phyloP scores from a whole-genome alignment of 2,329 filamentous ascomycete species.

The Neofusicoccum parvum region DNA sequence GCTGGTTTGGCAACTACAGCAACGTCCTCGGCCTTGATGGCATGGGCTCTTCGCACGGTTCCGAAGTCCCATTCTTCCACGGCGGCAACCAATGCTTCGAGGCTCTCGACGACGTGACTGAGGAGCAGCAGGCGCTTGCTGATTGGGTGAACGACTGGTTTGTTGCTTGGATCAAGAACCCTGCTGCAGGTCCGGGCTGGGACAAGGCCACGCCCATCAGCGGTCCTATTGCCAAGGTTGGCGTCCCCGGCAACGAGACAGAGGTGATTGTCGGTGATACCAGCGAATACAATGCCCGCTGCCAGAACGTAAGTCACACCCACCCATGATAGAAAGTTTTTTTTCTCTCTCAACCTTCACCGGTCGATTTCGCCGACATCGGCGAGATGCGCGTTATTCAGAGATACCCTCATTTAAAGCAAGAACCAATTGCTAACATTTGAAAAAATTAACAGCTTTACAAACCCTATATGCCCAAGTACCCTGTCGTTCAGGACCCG shows the following conservation, averaged over 20 bases:
- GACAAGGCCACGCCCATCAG: conserved; percentile 34
- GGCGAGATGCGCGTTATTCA: neutral
- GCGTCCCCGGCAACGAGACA: conserved; percentile 40
- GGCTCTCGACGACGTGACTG: conserved; percentile 36
- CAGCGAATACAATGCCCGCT: conserved; percentile 38
- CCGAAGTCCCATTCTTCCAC: conserved; percentile 50
- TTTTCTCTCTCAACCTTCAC: neutral
- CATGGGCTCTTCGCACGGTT: conserved; percentile 41
- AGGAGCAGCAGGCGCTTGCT: conserved; percentile 44
- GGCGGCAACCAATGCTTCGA: conserved; percentile 49
- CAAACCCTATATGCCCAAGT: conserved; percentile 29
- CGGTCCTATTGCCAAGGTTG: conserved; percentile 37
- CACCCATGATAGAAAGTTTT: neutral
- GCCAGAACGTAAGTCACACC: conserved; percentile 33
- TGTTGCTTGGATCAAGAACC: conserved; percentile 50
- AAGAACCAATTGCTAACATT: neutral
- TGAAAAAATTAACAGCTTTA: conserved; percentile 23
- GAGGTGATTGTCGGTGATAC: conserved; percentile 33
- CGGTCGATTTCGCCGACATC: neutral
- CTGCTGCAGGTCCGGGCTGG: conserved; percentile 47
- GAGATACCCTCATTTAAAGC: neutral
- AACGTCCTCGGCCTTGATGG: conserved; percentile 35
- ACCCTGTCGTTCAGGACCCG: conserved; percentile 28
- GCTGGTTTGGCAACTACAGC: conserved; percentile 47
- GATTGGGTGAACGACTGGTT: conserved; percentile 48